Evolutionary conservation across 1,284 basidiomycete genomes (phyloP).

Genomic region (Agroathelia rolfsii): DNA sequence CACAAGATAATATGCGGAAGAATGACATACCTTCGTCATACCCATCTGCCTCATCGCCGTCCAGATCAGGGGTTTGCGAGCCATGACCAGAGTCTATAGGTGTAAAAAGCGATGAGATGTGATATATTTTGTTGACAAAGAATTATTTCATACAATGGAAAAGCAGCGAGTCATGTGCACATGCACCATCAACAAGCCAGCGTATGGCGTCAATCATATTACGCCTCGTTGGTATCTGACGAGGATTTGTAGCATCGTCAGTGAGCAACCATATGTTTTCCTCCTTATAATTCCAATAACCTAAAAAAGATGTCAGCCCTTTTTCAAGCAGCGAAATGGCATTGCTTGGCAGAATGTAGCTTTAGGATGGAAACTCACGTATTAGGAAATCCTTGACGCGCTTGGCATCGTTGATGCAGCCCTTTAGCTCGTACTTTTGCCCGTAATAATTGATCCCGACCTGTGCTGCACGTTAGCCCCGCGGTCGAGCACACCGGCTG

Average conservation of each 20-base stretch:
- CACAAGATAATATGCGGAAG: not conserved
- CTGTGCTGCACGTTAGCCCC: constrained; percentile 20
- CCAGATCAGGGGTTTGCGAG: constrained; percentile 61
- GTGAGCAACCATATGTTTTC: constrained; percentile 75
- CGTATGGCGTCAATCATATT: constrained; percentile 82
- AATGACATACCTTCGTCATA: constrained; percentile 61
- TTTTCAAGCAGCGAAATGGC: too few species aligned
- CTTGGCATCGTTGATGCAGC: constrained; percentile 79
- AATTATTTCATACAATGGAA: constrained; percentile 60
- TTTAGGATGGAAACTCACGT: constrained; percentile 31
- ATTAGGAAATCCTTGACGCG: constrained; percentile 65
- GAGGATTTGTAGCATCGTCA: constrained; percentile 55
- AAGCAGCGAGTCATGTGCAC: constrained; percentile 74
- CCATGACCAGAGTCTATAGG: constrained; percentile 72
- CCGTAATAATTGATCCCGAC: constrained; percentile 78
- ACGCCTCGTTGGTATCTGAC: constrained; percentile 57
- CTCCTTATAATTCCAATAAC: constrained; percentile 51
- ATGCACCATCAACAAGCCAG: constrained; percentile 77
- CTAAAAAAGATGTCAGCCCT: too few species aligned
- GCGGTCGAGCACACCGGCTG: not conserved
- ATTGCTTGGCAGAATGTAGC: not conserved
- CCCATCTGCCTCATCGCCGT: constrained; percentile 64
- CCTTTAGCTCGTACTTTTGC: constrained; percentile 48
- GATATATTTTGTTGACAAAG: not conserved
- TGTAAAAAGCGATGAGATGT: not conserved